Evolutionary conservation across 345 rosid species (phyloP).

Genomic region (Populus pruinosa): DNA sequence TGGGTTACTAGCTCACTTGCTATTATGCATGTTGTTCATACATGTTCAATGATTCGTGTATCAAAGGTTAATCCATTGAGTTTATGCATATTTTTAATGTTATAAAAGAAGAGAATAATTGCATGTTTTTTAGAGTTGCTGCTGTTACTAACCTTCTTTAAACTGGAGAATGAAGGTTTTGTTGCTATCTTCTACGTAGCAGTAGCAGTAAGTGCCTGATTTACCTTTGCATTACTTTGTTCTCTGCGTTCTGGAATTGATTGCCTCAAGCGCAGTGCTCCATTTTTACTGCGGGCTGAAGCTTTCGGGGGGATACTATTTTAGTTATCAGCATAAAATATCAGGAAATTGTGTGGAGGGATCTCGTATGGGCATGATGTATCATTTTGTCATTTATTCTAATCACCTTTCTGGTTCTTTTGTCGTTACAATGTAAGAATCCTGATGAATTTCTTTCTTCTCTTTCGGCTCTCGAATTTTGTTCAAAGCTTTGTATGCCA

Average conservation of each 20-base stretch:
- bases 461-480: not conserved
- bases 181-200: not conserved
- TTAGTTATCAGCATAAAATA: not conserved
- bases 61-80: not conserved
- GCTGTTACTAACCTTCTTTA: not conserved
- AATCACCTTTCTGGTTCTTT: not conserved
- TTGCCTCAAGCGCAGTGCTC: not conserved
- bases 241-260: not conserved
- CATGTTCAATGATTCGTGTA: not conserved
- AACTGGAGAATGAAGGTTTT: not conserved
- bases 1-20: no score
- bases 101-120: not conserved
- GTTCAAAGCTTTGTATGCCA: not conserved
- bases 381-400: not conserved
- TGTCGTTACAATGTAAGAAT: no score
- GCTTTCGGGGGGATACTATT: not conserved
- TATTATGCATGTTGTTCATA: not conserved
- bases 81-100: not conserved
- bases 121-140: not conserved
- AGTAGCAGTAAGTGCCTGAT: not conserved
- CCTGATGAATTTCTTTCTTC: not conserved
- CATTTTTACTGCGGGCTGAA: not conserved
- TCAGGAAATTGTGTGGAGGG: not conserved
- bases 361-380: not conserved
- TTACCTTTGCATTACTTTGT: not conserved